Conservation (phyloP, 2,329 filamentous ascomycete species). For the Diaporthe destruens region DNA sequence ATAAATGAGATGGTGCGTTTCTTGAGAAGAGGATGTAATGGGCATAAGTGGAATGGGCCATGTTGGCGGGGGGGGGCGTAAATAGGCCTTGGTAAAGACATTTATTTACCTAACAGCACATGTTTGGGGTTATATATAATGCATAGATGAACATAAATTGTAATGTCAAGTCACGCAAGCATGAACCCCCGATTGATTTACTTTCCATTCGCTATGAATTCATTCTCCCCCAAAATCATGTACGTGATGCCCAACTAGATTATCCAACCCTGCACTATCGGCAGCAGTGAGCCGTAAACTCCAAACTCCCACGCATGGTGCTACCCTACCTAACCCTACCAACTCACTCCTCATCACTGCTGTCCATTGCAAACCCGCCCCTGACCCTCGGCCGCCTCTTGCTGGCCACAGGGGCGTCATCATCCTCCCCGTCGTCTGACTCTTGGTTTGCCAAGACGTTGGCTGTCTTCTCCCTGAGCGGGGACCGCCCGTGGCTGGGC, state of each 20-base stretch:
- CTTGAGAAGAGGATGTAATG: conserved; percentile 48
- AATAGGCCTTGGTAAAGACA: too few species aligned
- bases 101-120: not conserved
- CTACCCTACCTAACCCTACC: too few species aligned
- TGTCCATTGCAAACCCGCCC: conserved; percentile 39
- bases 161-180: conserved; percentile 22
- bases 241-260: not conserved
- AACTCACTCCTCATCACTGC: conserved; percentile 41
- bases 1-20: conserved; percentile 40
- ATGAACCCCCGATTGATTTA: not conserved
- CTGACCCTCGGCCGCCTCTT: conserved; percentile 38
- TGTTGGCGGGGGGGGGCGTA: not conserved
- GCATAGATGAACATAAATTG: conserved; percentile 13
- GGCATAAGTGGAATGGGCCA: conserved; percentile 41
- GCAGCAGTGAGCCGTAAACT: conserved; percentile 1
- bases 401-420: conserved; percentile 29
- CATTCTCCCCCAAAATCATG: not conserved
- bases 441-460: conserved; percentile 22
- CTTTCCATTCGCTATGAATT: not conserved
- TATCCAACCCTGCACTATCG: conserved; percentile 3
- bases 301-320: conserved; percentile 19
- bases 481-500: not conserved
- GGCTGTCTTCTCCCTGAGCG: conserved; percentile 34
- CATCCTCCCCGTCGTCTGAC: conserved; percentile 35
- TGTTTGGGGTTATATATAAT: not conserved